phyloP scores from a whole-genome alignment of 2,329 filamentous ascomycete species.

The Exophiala bonariae region DNA sequence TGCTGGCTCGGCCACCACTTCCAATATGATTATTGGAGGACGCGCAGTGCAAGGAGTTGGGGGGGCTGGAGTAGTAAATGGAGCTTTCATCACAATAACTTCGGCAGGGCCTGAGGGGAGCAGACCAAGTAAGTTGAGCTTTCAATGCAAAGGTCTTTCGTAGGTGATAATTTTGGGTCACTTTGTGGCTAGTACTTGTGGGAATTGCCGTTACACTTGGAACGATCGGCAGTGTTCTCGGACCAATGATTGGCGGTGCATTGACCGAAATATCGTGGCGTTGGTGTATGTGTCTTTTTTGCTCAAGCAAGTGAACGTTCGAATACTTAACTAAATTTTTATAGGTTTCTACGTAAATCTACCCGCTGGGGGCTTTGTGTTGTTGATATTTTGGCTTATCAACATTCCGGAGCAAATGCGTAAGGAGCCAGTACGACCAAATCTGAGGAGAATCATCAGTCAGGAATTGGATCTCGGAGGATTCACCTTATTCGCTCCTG shows the following conservation, averaged over 20 bases:
- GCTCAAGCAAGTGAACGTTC: not conserved
- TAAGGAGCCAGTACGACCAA: conserved; percentile 8
- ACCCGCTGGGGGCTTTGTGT: conserved; percentile 39
- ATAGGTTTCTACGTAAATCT: conserved; percentile 32
- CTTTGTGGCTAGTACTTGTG: conserved; percentile 34
- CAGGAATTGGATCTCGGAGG: conserved; percentile 27
- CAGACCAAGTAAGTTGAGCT: conserved; percentile 42
- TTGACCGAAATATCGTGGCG: conserved; percentile 40
- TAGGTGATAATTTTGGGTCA: conserved; percentile 42
- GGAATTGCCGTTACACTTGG: conserved; percentile 34
- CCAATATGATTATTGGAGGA: conserved; percentile 33
- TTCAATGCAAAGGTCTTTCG: conserved; percentile 37
- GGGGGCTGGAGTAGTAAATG: conserved; percentile 36
- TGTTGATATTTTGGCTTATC: conserved; percentile 37
- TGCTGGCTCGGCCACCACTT: conserved; percentile 32
- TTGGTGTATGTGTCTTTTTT: conserved; percentile 22
- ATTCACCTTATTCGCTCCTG: conserved; percentile 26
- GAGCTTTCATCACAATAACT: conserved; percentile 44
- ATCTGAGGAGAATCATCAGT: conserved; percentile 14
- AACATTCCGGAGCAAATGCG: conserved; percentile 32
- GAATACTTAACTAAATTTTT: not conserved
- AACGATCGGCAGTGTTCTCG: conserved; percentile 40
- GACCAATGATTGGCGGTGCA: conserved; percentile 45
- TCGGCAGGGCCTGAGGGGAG: conserved; percentile 33
- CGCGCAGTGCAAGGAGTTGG: conserved; percentile 37